Evolutionary conservation across 441 rosid species (phyloP).

Genomic region (Hypseocharis bilobata): DNA sequence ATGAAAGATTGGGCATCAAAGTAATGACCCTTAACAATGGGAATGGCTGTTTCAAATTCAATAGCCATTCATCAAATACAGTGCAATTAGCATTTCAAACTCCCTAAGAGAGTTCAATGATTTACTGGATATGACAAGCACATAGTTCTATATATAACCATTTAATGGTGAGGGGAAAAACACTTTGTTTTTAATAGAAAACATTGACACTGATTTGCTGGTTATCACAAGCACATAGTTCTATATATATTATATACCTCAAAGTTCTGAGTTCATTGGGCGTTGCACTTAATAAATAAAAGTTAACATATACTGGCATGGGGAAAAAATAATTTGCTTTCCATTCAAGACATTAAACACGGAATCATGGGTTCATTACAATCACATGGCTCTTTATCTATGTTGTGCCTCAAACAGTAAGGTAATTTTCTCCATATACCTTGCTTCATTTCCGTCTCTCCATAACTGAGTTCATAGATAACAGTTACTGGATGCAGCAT

Average conservation of each 20-base stretch:
- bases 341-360: neutral
- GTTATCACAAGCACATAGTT: neutral
- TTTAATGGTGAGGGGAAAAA: neutral
- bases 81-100: neutral
- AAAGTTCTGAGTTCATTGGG: neutral
- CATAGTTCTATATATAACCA: neutral
- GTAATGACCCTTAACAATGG: neutral
- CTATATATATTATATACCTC: neutral
- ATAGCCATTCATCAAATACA: neutral
- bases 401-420: neutral
- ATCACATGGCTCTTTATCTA: too few relatives aligned
- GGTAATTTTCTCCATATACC: constrained; percentile 29
- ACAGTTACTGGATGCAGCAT: constrained; percentile 65
- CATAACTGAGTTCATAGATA: constrained; percentile 75
- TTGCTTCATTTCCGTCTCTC: constrained; percentile 85
- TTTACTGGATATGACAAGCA: neutral
- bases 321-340: neutral
- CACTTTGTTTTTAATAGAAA: neutral
- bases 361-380: too few relatives aligned
- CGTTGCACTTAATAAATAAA: neutral
- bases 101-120: neutral
- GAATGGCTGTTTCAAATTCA: neutral
- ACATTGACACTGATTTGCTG: too few relatives aligned
- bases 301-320: neutral
- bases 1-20: neutral